Percentiles rank a stretch among this genome's conserved stretches.
Evolutionary conservation across 176 grass and related monocot genomes (phyloP).

Genomic region (Avena eriantha): DNA sequence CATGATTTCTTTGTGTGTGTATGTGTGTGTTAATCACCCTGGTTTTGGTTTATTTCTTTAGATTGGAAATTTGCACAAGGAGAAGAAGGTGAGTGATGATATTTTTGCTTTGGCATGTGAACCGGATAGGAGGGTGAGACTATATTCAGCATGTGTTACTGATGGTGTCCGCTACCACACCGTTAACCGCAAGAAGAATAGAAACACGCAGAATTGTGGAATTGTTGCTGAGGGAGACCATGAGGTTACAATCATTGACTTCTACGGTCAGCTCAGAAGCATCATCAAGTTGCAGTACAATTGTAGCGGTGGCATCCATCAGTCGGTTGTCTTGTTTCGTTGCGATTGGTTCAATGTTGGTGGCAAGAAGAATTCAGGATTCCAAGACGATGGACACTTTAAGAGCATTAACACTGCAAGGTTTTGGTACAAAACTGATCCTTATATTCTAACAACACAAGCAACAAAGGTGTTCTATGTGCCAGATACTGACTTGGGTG

Average conservation of each 20-base stretch:
- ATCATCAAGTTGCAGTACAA: not conserved
- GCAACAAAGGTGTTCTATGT: not conserved
- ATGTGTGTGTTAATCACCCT: not conserved
- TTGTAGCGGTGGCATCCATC: not conserved
- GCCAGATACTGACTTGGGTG: not conserved
- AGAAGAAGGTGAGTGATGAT: not conserved
- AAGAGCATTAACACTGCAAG: not conserved
- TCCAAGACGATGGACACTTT: not conserved
- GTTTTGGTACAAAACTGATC: not conserved
- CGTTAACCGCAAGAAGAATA: not conserved
- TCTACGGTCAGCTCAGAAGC: not conserved
- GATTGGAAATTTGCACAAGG: not conserved
- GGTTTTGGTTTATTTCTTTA: not conserved
- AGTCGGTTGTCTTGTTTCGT: not conserved
- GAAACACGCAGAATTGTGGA: not conserved
- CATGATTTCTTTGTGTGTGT: not conserved
- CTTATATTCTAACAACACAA: not conserved
- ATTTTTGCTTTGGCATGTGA: not conserved
- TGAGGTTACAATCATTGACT: not conserved
- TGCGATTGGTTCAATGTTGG: not conserved
- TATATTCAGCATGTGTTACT: not conserved
- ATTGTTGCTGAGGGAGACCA: not conserved
- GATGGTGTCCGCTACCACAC: not conserved
- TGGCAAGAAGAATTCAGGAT: not conserved
- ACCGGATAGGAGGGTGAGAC: not conserved